Conservation (phyloP, 73 alveolate genomes). For the Effrenium voratum region DNA sequence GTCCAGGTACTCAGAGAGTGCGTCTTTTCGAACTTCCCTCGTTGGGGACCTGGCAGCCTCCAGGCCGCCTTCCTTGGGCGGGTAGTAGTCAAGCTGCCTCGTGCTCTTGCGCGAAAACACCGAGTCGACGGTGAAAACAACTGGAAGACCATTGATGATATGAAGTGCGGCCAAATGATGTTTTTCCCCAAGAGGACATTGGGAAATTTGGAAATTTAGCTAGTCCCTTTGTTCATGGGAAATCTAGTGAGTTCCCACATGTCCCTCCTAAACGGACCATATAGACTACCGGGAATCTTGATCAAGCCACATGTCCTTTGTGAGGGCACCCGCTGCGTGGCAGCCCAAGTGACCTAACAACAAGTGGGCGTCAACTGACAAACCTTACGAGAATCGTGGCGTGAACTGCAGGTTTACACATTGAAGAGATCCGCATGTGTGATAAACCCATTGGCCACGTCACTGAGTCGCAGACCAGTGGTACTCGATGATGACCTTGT, state of each 20-base stretch:
- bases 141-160: too few species aligned
- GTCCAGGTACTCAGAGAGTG: too few species aligned
- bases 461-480: slow-evolving; percentile 49
- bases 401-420: not conserved
- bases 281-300: not conserved
- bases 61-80: slow-evolving; percentile 92
- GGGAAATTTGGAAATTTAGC: too few species aligned
- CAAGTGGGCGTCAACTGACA: not conserved
- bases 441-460: too few species aligned
- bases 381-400: not conserved
- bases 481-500: slow-evolving; percentile 70
- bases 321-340: not conserved
- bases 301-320: not conserved
- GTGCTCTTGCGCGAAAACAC: not conserved
- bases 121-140: not conserved
- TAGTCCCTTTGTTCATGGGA: too few species aligned
- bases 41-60: slow-evolving; percentile 36
- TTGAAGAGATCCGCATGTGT: not conserved
- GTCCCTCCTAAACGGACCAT: not conserved
- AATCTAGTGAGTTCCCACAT: not conserved
- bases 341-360: not conserved
- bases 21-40: too few species aligned
- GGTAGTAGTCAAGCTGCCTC: slow-evolving; percentile 89
- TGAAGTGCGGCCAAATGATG: too few species aligned
- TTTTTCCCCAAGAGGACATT: too few species aligned